These are phyloP conservation scores for Microbotryomycetes sp. DNA, from an alignment of 1,284 basidiomycete species.

Conservation along the genomic window DNA sequence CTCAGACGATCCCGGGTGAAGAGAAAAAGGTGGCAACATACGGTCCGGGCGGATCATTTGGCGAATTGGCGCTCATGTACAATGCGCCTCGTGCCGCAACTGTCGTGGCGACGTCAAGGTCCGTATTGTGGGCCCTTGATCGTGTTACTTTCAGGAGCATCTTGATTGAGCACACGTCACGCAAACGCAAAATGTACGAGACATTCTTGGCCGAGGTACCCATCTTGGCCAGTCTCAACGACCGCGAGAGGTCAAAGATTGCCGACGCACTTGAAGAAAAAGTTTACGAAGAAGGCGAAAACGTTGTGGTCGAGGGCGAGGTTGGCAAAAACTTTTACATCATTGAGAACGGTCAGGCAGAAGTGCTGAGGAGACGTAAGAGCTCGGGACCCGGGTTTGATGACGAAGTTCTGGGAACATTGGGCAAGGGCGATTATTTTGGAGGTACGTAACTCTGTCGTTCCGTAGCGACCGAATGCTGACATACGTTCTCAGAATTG, in stretches of 20 bases:
- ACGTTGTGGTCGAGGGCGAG: slow-evolving; percentile 85
- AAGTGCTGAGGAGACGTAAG: slow-evolving; percentile 68
- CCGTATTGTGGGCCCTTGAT: slow-evolving; percentile 90
- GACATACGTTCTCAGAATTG: slow-evolving; percentile 52
- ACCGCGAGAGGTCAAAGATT: slow-evolving; percentile 88
- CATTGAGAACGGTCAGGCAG: slow-evolving; percentile 84
- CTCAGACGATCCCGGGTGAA: slow-evolving; percentile 23
- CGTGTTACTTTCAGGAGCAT: slow-evolving; percentile 98
- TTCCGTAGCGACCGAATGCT: background rate
- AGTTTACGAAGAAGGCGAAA: slow-evolving; percentile 72
- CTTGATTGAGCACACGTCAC: slow-evolving; percentile 67
- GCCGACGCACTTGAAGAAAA: slow-evolving; percentile 86
- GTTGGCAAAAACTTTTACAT: slow-evolving; percentile 96
- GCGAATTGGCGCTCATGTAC: slow-evolving; percentile 97
- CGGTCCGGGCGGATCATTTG: slow-evolving; percentile 80
- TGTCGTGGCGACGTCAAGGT: slow-evolving; percentile 70
- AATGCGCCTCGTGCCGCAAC: slow-evolving; percentile 92
- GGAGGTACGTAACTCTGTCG: slow-evolving; percentile 58
- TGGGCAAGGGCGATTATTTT: slow-evolving; percentile 93
- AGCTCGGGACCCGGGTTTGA: slow-evolving; percentile 50
- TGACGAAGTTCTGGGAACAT: slow-evolving; percentile 63
- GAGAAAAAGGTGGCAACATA: slow-evolving; percentile 81
- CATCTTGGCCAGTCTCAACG: slow-evolving; percentile 74
- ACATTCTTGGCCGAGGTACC: slow-evolving; percentile 87
- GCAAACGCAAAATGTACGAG: slow-evolving; percentile 90